Percentiles rank a stretch among this genome's conserved stretches.
Conservation (phyloP, 225 moss, liverwort and hornwort genomes). For the Straminergon stramineum region DNA sequence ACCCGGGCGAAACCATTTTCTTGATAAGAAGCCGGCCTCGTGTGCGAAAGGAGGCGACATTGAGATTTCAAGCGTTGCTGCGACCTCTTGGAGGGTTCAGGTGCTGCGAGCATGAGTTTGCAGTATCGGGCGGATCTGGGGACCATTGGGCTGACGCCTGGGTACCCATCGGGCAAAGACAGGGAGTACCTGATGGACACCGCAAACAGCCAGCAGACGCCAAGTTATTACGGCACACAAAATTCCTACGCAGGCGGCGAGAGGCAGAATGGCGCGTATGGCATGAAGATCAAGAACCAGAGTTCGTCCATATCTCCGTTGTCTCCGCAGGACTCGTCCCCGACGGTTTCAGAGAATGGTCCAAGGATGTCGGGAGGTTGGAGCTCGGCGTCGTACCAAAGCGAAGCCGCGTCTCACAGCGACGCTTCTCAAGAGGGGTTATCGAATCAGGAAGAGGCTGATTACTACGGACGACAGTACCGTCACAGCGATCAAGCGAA, state of each 20-base stretch:
- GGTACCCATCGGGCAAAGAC: conserved; percentile 21
- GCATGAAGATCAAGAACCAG: conserved; percentile 22
- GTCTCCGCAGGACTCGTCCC: conserved; percentile 39
- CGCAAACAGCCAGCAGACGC: conserved; percentile 30
- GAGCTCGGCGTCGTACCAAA: conserved; percentile 35
- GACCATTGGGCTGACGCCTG: conserved; percentile 40
- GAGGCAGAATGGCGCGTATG: conserved; percentile 11
- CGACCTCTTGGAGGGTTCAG: neutral
- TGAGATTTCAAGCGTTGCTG: neutral
- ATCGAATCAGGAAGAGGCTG: conserved; percentile 20
- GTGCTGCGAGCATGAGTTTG: conserved; percentile 37
- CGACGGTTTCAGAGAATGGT: conserved; percentile 25
- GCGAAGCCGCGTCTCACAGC: conserved; percentile 30
- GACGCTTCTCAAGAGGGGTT: conserved; percentile 26
- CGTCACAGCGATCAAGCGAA: conserved; percentile 4
- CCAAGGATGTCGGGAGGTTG: conserved; percentile 23
- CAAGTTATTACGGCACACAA: conserved; percentile 4
- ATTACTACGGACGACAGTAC: conserved; percentile 15
- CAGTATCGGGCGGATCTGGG: conserved; percentile 56
- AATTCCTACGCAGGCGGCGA: neutral
- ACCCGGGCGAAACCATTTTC: neutral
- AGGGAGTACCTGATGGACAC: conserved; percentile 33
- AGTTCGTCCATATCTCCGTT: conserved; percentile 43
- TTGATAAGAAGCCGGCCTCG: neutral
- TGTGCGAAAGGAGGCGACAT: neutral